Conservation (phyloP, 805 yeast species). For the Kazachstania psychrophila region DNA sequence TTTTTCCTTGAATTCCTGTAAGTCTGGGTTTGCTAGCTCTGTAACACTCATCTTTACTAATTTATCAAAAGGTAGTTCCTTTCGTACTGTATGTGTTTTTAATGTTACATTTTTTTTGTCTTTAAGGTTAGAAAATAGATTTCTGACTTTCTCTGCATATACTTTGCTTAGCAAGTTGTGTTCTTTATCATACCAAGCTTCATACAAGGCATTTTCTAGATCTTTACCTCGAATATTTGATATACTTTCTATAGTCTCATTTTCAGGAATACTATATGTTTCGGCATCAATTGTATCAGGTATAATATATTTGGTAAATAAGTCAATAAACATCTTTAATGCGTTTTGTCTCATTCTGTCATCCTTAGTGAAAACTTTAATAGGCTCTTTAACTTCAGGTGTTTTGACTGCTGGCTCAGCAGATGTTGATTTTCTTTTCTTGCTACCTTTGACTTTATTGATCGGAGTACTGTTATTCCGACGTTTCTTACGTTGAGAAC, state of each 20-base stretch:
- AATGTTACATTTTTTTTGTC: constrained; percentile 48
- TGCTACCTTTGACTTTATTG: constrained; percentile 2
- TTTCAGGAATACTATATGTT: constrained; percentile 23
- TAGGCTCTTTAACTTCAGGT: no score
- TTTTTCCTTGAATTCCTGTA: constrained; percentile 58
- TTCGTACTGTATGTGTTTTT: constrained; percentile 47
- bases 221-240: constrained; percentile 40
- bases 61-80: constrained; percentile 44
- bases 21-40: constrained; percentile 70
- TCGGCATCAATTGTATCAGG: constrained; percentile 17
- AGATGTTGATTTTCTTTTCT: constrained; percentile 4
- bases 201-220: constrained; percentile 43
- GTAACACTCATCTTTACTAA: constrained; percentile 60
- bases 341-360: constrained; percentile 40
- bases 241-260: constrained; percentile 25
- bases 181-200: constrained; percentile 28
- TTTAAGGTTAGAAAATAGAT: constrained; percentile 50
- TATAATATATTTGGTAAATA: constrained; percentile 34
- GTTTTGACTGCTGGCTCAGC: background rate
- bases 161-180: constrained; percentile 15
- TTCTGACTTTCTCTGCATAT: constrained; percentile 62
- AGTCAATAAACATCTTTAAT: constrained; percentile 40
- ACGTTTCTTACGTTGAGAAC: no score
- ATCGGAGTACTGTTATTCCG: background rate
- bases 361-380: constrained; percentile 8